Evolutionary conservation across 805 yeast species (phyloP), one percentile per base, ranked within the genome.

Genomic region (Maudiozyma turicensis): DNA sequence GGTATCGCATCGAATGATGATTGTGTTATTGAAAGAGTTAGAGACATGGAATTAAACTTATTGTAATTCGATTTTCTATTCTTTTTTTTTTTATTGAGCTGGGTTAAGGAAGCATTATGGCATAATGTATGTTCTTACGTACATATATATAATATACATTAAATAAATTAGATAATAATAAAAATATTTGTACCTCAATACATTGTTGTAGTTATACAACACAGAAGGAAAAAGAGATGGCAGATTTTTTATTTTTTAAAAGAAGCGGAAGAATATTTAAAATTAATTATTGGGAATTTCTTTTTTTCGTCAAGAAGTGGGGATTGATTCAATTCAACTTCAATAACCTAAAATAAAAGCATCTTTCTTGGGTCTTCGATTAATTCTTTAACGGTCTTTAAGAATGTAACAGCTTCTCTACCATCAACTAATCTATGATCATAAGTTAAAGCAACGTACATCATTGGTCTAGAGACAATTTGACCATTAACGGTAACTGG

Each of bases 301-400:
- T 20, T 20, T 20, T 20, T 20, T 20, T 20, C 26, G 26, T 20
- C 26, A 20, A 20, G 26, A 20, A 4, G 26, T 20, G 26, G 26
- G 4, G 26, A 20, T 11, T 20, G 20, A 39, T n/a, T 14, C 20
- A 39, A 4, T 14, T 20, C 26, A 3, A 20, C 26, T 20, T 20
- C 26, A 20, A 31, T 14, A 8, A 20, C 35, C 63, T 61, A 74
- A 57, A 61, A 65, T 60, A 85, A 72, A 68, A 91, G 78, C 99
- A 93, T 93, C 79, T 88, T 91, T 78, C 96, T 84, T 71, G 99
- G 99, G 70, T 93, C 99, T 77, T 93, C 98, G 60, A 93, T 87
- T 72, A 86, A 81, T 75, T 93, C 99, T 78, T 93, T 93, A 56
- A 93, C 83, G 35, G 95, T 87, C 77, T 82, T 90, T 73, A 93